These are phyloP conservation scores for Ceraceosorus guamensis DNA, from an alignment of 1,284 basidiomycete genomes.

Conservation along the genomic window DNA sequence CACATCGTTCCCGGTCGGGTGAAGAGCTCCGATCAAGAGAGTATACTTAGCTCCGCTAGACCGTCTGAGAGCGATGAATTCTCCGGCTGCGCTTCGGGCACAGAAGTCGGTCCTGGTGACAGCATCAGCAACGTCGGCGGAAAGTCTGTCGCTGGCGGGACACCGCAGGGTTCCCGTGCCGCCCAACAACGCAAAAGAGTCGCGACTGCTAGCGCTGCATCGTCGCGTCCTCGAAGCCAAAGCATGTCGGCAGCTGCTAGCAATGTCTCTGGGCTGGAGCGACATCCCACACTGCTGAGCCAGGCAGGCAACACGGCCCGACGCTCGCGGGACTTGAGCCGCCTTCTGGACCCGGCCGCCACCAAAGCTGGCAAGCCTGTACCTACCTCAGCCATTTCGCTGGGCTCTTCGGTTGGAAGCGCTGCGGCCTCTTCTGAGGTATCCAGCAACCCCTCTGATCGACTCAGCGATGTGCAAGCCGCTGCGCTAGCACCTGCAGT, in stretches of 20 bases:
- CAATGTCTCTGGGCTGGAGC: slow-evolving; percentile 18
- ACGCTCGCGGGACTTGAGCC: slow-evolving; percentile 30
- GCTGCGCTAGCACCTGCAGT: slow-evolving; percentile 4
- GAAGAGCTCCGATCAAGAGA: slow-evolving; percentile 24
- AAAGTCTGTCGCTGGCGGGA: background rate
- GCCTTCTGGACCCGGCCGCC: slow-evolving; percentile 18
- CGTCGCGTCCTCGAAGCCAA: slow-evolving; percentile 13
- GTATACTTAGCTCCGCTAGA: slow-evolving; percentile 20
- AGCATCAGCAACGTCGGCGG: background rate
- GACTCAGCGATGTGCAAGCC: slow-evolving; percentile 1
- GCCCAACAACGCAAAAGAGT: background rate
- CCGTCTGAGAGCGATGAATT: slow-evolving; percentile 5
- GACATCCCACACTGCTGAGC: slow-evolving; percentile 32
- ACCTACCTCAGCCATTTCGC: background rate
- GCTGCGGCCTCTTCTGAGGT: background rate
- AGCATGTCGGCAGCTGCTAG: slow-evolving; percentile 18
- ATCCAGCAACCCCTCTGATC: background rate
- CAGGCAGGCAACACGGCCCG: slow-evolving; percentile 28
- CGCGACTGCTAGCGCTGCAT: background rate
- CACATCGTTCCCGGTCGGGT: slow-evolving; percentile 27
- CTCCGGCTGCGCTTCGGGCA: background rate
- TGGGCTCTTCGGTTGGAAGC: background rate
- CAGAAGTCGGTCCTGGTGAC: background rate
- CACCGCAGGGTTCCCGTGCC: background rate
- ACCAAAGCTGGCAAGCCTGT: slow-evolving; percentile 11